Conservation (phyloP, 2,329 filamentous ascomycete genomes). For the Colletotrichum acutatum region DNA sequence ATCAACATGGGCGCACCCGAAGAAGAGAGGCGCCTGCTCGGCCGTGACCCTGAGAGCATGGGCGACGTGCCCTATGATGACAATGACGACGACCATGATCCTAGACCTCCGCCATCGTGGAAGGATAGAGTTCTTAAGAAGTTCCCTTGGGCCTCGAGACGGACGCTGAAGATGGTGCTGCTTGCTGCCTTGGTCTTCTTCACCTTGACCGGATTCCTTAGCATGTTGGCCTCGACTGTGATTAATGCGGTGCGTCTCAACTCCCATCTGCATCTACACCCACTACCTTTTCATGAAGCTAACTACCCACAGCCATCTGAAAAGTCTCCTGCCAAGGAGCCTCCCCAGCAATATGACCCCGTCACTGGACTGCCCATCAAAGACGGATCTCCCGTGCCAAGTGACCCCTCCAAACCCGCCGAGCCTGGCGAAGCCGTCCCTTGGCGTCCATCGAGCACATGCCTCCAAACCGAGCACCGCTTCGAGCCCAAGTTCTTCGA, state of each 20-base stretch:
- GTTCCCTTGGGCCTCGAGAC: conserved; percentile 37
- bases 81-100: conserved; percentile 20
- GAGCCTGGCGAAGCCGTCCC: conserved; percentile 15
- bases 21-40: conserved; percentile 56
- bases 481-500: conserved; percentile 41
- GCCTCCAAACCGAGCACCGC: conserved; percentile 38
- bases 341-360: conserved; percentile 20
- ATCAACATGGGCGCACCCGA: conserved; percentile 52
- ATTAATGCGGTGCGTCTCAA: conserved; percentile 45
- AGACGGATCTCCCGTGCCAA: conserved; percentile 12
- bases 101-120: conserved; percentile 38
- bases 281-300: background rate
- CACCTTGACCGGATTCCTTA: conserved; percentile 44
- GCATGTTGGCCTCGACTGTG: conserved; percentile 36
- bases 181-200: conserved; percentile 47
- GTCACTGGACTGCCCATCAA: conserved; percentile 30
- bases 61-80: conserved; percentile 43
- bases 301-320: background rate
- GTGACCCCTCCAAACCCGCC: conserved; percentile 4
- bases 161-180: conserved; percentile 44
- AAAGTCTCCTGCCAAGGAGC: conserved; percentile 20
- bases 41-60: conserved; percentile 59
- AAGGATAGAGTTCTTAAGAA: conserved; percentile 37
- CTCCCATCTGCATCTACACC: background rate
- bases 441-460: conserved; percentile 19